phyloP scores from a whole-genome alignment of 2,329 filamentous ascomycete genomes.

The Bisporella sp. region DNA sequence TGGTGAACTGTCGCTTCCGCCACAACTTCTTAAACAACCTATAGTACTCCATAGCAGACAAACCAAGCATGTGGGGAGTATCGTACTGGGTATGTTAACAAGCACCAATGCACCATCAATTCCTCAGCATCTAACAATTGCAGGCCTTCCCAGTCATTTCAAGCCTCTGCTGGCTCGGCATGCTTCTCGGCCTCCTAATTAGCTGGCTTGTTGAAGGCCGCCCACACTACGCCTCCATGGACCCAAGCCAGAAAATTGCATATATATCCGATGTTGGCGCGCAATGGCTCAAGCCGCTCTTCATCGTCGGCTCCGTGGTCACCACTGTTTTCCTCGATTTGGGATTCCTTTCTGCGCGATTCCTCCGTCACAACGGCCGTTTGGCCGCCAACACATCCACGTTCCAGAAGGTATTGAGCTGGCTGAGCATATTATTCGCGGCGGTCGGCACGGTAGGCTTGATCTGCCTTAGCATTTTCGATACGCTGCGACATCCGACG shows the following conservation, averaged over 20 bases:
- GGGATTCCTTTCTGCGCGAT: constrained; percentile 74
- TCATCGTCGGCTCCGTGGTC: constrained; percentile 63
- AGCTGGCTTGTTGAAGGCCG: constrained; percentile 54
- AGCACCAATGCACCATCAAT: not conserved
- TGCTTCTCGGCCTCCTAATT: constrained; percentile 18
- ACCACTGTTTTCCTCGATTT: constrained; percentile 77
- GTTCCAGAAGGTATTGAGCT: constrained; percentile 56
- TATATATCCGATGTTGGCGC: constrained; percentile 67
- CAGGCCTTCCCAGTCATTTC: constrained; percentile 63
- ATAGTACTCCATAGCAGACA: not conserved
- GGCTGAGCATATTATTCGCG: constrained; percentile 59
- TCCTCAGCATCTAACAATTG: not conserved
- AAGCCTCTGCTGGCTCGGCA: constrained; percentile 38
- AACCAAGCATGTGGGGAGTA: constrained; percentile 23
- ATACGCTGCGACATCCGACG: constrained; percentile 60
- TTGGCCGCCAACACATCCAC: constrained; percentile 64
- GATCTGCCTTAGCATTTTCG: constrained; percentile 78
- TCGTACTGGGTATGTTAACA: constrained; percentile 38
- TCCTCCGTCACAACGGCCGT: constrained; percentile 74
- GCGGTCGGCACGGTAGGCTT: constrained; percentile 71
- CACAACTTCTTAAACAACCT: no score
- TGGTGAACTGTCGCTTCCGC: no score
- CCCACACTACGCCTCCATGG: constrained; percentile 56
- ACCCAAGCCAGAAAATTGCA: constrained; percentile 49
- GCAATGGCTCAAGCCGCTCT: constrained; percentile 62